These are phyloP conservation scores for Chytriomyces sp. DNA, from an alignment of 192 early-diverging fungal species.

Conservation along the genomic window DNA sequence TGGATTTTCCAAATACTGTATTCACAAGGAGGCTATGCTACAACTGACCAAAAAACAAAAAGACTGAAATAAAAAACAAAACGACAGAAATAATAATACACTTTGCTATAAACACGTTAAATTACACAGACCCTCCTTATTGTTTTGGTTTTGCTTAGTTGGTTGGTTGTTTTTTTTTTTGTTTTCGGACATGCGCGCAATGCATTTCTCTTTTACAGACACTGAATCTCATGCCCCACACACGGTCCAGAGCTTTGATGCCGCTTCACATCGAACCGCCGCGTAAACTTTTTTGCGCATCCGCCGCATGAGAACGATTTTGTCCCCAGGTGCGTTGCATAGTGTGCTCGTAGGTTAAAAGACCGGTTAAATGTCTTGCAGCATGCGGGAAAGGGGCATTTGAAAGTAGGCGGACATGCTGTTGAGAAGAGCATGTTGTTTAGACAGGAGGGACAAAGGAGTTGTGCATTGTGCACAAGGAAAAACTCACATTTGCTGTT, in stretches of 20 bases:
- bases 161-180: no score
- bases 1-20: no score
- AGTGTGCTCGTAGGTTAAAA: constrained; percentile 20
- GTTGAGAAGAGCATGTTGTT: not conserved
- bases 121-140: no score
- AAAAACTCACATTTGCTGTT: not conserved
- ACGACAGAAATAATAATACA: not conserved
- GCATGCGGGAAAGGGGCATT: constrained; percentile 11
- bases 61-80: constrained; percentile 3
- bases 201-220: not conserved
- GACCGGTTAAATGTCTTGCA: constrained; percentile 13
- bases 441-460: not conserved
- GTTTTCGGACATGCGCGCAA: no score
- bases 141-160: no score
- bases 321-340: constrained; percentile 12
- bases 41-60: not conserved
- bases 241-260: not conserved
- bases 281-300: constrained; percentile 24
- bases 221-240: not conserved
- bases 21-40: no score
- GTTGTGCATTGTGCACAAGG: not conserved
- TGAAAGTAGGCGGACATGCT: constrained; percentile 3
- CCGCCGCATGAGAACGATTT: constrained; percentile 11
- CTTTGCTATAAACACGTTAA: not conserved
- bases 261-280: constrained; percentile 23